phyloP scores from a whole-genome alignment of 164 flowering plant species.

The Tetrastigma voinierianum region DNA sequence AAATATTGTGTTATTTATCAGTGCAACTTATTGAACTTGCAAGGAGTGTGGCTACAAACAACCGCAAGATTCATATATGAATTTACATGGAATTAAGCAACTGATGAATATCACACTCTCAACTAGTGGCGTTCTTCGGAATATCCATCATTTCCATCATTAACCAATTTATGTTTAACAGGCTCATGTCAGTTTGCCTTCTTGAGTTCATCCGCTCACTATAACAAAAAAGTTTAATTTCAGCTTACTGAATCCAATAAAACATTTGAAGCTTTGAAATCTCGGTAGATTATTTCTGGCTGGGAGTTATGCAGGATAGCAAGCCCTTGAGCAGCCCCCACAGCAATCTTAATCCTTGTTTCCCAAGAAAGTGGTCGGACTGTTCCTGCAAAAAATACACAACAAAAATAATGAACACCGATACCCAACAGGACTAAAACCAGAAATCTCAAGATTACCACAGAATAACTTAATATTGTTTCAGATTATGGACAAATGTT shows the following conservation, averaged over 20 bases:
- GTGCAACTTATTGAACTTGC: too few relatives aligned
- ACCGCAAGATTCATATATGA: too few relatives aligned
- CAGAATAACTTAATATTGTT: not conserved
- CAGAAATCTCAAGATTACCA: not conserved
- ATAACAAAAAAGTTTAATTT: not conserved
- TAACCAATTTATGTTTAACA: not conserved
- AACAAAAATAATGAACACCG: not conserved
- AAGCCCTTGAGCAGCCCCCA: constrained; percentile 51
- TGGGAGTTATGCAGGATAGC: constrained; percentile 40
- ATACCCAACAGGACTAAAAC: too few relatives aligned
- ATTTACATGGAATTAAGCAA: too few relatives aligned
- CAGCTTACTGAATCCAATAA: constrained; percentile 42
- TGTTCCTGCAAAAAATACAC: constrained; percentile 28
- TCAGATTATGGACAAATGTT: not conserved
- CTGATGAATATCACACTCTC: too few relatives aligned
- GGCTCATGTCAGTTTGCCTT: not conserved
- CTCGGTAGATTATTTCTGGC: constrained; percentile 49
- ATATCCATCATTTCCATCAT: too few relatives aligned
- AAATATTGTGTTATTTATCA: too few relatives aligned
- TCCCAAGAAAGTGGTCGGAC: constrained; percentile 46
- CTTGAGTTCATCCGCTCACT: not conserved
- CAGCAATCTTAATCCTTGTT: constrained; percentile 42
- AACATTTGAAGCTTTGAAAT: constrained; percentile 58
- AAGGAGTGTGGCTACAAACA: too few relatives aligned
- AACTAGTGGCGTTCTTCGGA: too few relatives aligned